Evolutionary conservation across 768 basidiomycete species (phyloP), one percentile per base, ranked within the genome.

Genomic region (Mycena maculata): DNA sequence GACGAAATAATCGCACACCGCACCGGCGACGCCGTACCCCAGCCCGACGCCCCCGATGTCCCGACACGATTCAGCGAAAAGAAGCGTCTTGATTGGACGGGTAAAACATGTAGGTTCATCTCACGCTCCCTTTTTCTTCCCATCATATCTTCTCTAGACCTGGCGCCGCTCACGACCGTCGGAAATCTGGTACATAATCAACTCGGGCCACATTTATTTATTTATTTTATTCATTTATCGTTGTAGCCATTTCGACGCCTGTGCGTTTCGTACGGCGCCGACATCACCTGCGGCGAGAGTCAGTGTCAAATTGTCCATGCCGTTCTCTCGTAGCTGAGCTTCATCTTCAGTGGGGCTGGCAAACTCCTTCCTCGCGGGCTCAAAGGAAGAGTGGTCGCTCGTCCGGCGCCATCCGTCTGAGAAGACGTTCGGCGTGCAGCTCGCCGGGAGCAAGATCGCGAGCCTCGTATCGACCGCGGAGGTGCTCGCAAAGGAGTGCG

Each of bases 241-340:
- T 28, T 27, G 1, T 41, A 96, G 92, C 98, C 98, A 2, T 99
- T 99, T 84, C 89, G 98, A 20, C 87, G 96, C 13, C 80, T 99
- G 9, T 98, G 95, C 72, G 90, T 93, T 11, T 82, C 87, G 27
- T 89, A 92, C 63, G 97, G 97, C 16, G 95, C 92, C 3, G 96
- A 97, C 69, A 98, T 99, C 72, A 97, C 96, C 4, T 96, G 94
- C 69, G 95, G 95, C 27, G 97, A 98, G 79, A 98, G 92, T 93
- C 73, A 59, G 86, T 74, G 18, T 11, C 49, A 27, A 10, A 39
- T 60, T 18, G n/a, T 28, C 12, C 38, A 39, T 20, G 28, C 0
- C 23, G 9, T n/a, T 28, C 36, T 4, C 47, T 48, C 7, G 15
- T 11, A 27, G 33, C 33, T 22, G 42, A 48, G 6, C 28, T 30